Conservation (phyloP, 768 basidiomycete species). For the Mrakia hoshinonis region DNA sequence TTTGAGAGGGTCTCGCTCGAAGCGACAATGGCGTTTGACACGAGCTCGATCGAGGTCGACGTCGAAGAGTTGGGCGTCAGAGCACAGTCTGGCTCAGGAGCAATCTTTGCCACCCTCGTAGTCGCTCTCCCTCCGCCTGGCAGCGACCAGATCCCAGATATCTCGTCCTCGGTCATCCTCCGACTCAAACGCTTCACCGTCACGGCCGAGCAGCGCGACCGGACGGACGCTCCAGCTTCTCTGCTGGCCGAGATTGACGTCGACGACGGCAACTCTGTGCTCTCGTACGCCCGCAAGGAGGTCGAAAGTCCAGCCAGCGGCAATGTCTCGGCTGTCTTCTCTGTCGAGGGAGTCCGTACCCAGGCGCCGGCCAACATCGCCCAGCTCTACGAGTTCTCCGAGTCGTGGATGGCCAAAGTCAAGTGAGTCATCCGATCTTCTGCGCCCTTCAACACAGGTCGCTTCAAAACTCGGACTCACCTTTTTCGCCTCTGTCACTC, state of each 20-base stretch:
- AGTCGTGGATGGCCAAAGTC: constrained; percentile 72
- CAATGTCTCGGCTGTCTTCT: constrained; percentile 18
- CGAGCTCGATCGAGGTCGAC: constrained; percentile 3
- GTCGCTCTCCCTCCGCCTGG: not conserved
- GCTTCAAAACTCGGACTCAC: too few species aligned
- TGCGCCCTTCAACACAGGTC: too few species aligned
- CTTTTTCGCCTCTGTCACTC: not conserved
- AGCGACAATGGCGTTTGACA: not conserved
- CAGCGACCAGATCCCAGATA: not conserved
- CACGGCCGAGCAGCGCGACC: not conserved
- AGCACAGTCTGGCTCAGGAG: not conserved
- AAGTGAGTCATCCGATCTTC: constrained; percentile 46
- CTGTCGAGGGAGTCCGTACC: constrained; percentile 24
- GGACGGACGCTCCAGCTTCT: not conserved
- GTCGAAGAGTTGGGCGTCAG: constrained; percentile 8
- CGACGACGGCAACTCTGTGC: not conserved
- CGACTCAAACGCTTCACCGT: not conserved
- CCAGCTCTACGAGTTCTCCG: constrained; percentile 64
- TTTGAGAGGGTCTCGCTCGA: constrained; percentile 4
- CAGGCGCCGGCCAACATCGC: constrained; percentile 71
- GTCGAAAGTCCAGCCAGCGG: not conserved
- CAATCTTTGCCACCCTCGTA: not conserved
- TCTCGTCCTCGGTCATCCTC: not conserved
- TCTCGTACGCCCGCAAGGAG: not conserved
- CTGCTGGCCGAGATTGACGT: not conserved